Base-by-base conservation (phyloP, 225 moss, liverwort and hornwort genomes). In the Marchantia polymorpha region DNA sequence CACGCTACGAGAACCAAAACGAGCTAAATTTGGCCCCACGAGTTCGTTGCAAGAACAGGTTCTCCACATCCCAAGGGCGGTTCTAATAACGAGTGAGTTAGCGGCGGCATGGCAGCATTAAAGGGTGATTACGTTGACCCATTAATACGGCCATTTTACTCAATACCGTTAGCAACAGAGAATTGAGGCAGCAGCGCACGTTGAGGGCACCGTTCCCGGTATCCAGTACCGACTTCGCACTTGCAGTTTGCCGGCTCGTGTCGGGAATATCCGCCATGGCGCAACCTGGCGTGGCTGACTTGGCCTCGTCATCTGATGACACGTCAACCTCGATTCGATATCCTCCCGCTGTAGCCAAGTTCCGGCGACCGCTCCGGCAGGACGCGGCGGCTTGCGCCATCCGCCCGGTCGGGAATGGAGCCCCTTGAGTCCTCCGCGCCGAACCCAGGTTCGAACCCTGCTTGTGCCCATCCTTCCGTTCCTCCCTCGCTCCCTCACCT, bases 121-220 rank as follows among this genome's bases (percentile, higher is more conserved):
- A 72, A 50, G 49, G 39, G 71, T 50, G 16, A 67, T 67, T 67
- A 72, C 49, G 71, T 48, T 48, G 50, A 72, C 49, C 7, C 22
- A 72, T 72, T 47, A 72, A 72, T 72, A 51, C 3, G 71, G 22
- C 19, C 7, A 48, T 22, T 47, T 7, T 14, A 2, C n/a, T 72
- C 71, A 48, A 72, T 51, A 72, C 49, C 71, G 50, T 72, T 72
- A 72, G 71, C 71, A 16, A 72, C 71, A 72, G 71, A 72, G 49
- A 31, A 49, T 10, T 29, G 49, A 67, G 67, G 67, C 67, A 67
- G 67, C 67, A 67, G 67, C 71, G 71, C 71, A 72, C 71, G 71
- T 72, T 50, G 71, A 72, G 71, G 71, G 49, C 71, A 50, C 71
- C 71, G 27, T 72, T 72, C 71, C 71, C 71, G 71, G 71, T 72